Base-by-base conservation (phyloP, 176 grass and related monocot genomes). In the Triticum turgidum region DNA sequence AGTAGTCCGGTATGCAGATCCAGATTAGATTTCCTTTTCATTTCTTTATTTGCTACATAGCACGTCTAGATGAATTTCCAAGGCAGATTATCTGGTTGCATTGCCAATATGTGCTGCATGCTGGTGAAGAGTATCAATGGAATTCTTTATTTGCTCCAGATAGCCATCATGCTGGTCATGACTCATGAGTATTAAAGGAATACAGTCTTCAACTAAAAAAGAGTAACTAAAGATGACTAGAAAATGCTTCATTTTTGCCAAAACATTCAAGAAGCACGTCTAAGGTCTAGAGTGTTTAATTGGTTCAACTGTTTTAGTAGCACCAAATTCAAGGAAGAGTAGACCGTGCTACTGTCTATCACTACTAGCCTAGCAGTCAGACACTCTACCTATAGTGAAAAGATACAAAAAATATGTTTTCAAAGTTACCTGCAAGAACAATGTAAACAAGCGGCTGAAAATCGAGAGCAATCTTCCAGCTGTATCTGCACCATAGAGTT, bases 391-490 rank as follows among this genome's bases (percentile, higher is more conserved):
- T 6, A 77, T 4, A 85, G n/a, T 73, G 30, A 81, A 68, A 85
- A 83, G 18, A 67, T 76, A 47, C 2, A 22, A n/a, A 32, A 62
- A 45, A 3, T 13, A 68, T 81, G 59, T 56, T 65, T 77, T 9
- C 20, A 80, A 69, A 10, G 4, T 89, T 24, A 98, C 96, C 96
- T 98, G 96, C 81, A 98, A 84, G 76, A 94, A 95, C 29, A 95
- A 69, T 20, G 93, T 98, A 92, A 98, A 98, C 82, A 98, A 87
- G 29, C 96, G 93, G 64, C 96, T 98, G 77, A 98, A 95, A 61
- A 91, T 66, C 5, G 96, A 98, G 59, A 98, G 91, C 66, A 98
- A 72, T 80, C 85, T 73, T 83, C 96, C 96, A 75, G 96, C 90
- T 47, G 72, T 80, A 84, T 95, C 91, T 71, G 96, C 78, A 62